phyloP scores from a whole-genome alignment of 1,284 basidiomycete species.

The Lentinula novae-zelandiae region DNA sequence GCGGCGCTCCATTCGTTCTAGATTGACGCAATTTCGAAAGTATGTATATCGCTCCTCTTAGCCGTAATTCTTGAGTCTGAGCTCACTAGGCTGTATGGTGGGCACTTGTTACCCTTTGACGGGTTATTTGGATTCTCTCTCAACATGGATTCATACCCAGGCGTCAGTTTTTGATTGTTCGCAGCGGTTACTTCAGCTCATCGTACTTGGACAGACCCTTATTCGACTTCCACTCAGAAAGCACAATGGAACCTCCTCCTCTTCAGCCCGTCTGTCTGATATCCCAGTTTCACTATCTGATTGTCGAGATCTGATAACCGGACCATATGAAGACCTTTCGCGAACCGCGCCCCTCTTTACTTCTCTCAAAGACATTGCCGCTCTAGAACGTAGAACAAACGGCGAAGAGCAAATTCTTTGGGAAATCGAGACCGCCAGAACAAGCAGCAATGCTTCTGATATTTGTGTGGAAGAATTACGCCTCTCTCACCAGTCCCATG shows the following conservation, averaged over 20 bases:
- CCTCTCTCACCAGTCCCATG: too few relatives aligned
- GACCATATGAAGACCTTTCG: constrained; percentile 14
- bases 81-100: constrained; percentile 32
- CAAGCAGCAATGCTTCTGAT: too few relatives aligned
- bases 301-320: constrained; percentile 15
- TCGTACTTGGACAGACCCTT: constrained; percentile 33
- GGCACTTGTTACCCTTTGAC: constrained; percentile 35
- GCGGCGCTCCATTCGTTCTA: constrained; percentile 30
- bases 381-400: not conserved
- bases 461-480: too few relatives aligned
- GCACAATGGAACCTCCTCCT: too few relatives aligned
- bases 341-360: constrained; percentile 19
- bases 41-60: constrained; percentile 25
- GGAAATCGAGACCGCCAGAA: not conserved
- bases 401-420: not conserved
- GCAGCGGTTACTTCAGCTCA: too few relatives aligned
- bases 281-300: not conserved
- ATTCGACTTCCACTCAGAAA: constrained; percentile 39
- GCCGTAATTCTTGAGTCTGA: not conserved
- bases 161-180: constrained; percentile 25
- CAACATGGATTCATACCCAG: constrained; percentile 28
- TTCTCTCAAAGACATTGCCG: constrained; percentile 12
- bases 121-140: constrained; percentile 36
- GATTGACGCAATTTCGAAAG: constrained; percentile 22
- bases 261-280: not conserved